Evolutionary conservation across 768 basidiomycete species (phyloP), one percentile per base, ranked within the genome.

Genomic region (Boletales sp.): DNA sequence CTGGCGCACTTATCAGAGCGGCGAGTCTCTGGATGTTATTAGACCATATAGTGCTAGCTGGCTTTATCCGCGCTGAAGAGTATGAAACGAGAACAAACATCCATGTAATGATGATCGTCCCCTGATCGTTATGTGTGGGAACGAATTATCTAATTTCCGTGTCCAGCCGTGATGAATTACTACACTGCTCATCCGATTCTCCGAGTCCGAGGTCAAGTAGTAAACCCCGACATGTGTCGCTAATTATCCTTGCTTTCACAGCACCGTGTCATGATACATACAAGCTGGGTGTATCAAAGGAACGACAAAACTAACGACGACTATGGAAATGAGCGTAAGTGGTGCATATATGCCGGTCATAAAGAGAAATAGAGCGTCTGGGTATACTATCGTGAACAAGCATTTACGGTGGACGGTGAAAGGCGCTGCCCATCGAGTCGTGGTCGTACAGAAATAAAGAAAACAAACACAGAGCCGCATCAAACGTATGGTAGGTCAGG

Each of bases 401-500:
- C 35, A 43, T 40, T 43, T 42, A 49, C 51, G 45, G 45, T 59
- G 53, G 44, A 45, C n/a, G 43, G 42, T 21, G 24, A 47, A 55
- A 53, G 49, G 55, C 51, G 10, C 63, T 52, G 60, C 60, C 55
- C 43, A 51, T 52, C 50, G 36, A 44, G 39, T 45, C 45, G 36
- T 56, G 48, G 40, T 54, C 48, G 48, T 64, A 61, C 60, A 53
- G 13, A 42, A 40, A 39, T 11, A 52, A 37, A 44, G 36, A 10
- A 37, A 43, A 42, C 1, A 17, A 40, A 32, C 36, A 39, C 36
- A 31, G 5, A n/a, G 19, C 17, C 17, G 15, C 45, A 17, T 54
- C 40, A 60, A 32, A 24, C 47, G 19, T 65, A 64, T 18, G 58
- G 53, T 47, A 65, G 47, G 42, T 65, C 63, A 35, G 60, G 63